These are phyloP conservation scores for Phytopythium kandeliae DNA, from an alignment of 352 stramenopile species.

Conservation along the genomic window DNA sequence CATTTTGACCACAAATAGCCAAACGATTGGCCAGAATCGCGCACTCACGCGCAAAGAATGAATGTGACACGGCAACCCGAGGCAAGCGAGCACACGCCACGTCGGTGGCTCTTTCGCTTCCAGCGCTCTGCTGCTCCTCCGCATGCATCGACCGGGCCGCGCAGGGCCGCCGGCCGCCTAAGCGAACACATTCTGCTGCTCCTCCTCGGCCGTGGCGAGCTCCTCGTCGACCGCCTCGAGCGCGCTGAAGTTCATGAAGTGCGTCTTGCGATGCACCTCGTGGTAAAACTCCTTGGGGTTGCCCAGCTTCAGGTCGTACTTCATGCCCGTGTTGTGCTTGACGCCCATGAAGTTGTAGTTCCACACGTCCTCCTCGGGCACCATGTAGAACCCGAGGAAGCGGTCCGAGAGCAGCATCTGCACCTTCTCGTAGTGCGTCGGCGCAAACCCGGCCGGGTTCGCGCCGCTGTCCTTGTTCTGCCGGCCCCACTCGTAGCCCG, in stretches of 20 bases:
- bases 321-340: slow-evolving; percentile 97
- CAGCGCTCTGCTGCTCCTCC: not conserved
- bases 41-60: too few species aligned
- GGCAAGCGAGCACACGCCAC: too few species aligned
- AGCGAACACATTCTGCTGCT: slow-evolving; percentile 86
- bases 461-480: slow-evolving; percentile 96
- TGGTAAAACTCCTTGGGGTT: slow-evolving; percentile 99
- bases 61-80: too few species aligned
- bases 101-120: not conserved
- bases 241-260: slow-evolving; percentile 99
- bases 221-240: slow-evolving; percentile 93
- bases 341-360: slow-evolving; percentile 99
- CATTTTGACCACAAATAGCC: too few species aligned
- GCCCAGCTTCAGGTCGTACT: slow-evolving; percentile 97
- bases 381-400: slow-evolving; percentile 99
- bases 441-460: slow-evolving; percentile 93
- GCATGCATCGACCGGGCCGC: too few species aligned
- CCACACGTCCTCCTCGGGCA: slow-evolving; percentile 97
- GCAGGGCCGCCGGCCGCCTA: slow-evolving; percentile 15
- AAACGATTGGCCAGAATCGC: too few species aligned
- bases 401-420: slow-evolving; percentile 99
- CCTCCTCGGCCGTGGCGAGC: slow-evolving; percentile 86
- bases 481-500: slow-evolving; percentile 97
- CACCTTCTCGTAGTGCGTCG: slow-evolving; percentile 98
- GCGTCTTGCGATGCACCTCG: slow-evolving; percentile 97